phyloP scores from a whole-genome alignment of 179 eudicot species.

The Dionaea muscipula region DNA sequence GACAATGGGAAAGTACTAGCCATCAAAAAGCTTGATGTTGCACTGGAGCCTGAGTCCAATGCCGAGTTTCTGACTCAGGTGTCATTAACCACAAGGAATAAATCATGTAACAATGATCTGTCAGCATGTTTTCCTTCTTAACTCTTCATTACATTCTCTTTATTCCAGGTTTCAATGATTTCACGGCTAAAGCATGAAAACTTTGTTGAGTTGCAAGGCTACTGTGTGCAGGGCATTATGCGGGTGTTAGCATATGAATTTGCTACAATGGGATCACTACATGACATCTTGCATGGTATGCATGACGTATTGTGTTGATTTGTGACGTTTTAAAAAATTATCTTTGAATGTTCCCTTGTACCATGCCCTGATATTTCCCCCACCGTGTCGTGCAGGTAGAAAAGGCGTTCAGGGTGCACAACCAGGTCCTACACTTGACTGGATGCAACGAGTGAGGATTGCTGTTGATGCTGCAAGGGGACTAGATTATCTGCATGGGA shows the following conservation, averaged over 20 bases:
- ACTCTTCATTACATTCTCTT: neutral
- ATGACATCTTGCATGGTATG: slow-evolving; percentile 39
- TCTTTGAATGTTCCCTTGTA: neutral
- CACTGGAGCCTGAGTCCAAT: slow-evolving; percentile 40
- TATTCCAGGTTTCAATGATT: slow-evolving; percentile 31
- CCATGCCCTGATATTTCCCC: neutral
- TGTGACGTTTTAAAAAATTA: neutral
- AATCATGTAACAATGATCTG: neutral
- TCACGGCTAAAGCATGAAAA: slow-evolving; percentile 32
- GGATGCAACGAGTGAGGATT: slow-evolving; percentile 40
- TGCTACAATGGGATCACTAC: slow-evolving; percentile 48
- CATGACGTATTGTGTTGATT: neutral
- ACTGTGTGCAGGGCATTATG: slow-evolving; percentile 36
- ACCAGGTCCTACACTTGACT: slow-evolving; percentile 44
- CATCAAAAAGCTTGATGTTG: slow-evolving; percentile 47
- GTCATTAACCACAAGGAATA: neutral
- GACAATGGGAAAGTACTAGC: slow-evolving; percentile 40
- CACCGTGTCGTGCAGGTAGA: slow-evolving; percentile 21
- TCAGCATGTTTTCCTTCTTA: neutral
- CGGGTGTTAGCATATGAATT: slow-evolving; percentile 38
- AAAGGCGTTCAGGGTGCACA: slow-evolving; percentile 52
- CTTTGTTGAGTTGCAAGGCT: slow-evolving; percentile 40
- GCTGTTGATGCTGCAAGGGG: slow-evolving; percentile 45
- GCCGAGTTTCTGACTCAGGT: slow-evolving; percentile 52
- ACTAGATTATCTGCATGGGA: slow-evolving; percentile 41